Conservation (phyloP, 1,284 basidiomycete genomes). For the Porodaedalea pini region DNA sequence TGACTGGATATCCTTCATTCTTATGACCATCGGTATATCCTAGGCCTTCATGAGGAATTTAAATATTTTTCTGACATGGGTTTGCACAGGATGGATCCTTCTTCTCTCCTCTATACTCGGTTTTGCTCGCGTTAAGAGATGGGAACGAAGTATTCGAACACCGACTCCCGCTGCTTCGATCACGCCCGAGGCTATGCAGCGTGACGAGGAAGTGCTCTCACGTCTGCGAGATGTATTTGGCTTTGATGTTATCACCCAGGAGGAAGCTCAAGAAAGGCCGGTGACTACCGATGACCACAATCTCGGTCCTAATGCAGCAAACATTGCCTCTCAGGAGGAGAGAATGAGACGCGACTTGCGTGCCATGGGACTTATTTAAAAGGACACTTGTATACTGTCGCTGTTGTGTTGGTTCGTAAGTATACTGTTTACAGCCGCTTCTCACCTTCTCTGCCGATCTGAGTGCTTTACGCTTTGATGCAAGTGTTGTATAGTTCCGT, state of each 20-base stretch:
- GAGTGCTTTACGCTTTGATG: no score
- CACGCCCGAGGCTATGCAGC: conserved; percentile 43
- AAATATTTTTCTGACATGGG: conserved; percentile 2
- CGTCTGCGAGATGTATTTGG: conserved; percentile 49
- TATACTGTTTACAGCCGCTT: no score
- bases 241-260: conserved; percentile 30
- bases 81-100: conserved; percentile 76
- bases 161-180: conserved; percentile 27
- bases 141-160: conserved; percentile 60
- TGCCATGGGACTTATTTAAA: conserved; percentile 21
- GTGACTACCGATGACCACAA: not conserved
- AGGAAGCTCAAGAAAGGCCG: conserved; percentile 22
- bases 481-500: no score
- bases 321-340: conserved; percentile 34
- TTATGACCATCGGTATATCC: conserved; percentile 78
- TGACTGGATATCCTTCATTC: conserved; percentile 86
- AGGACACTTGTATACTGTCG: no score
- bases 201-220: conserved; percentile 44
- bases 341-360: conserved; percentile 23
- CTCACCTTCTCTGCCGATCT: no score
- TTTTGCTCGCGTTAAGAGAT: conserved; percentile 83
- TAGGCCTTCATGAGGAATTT: conserved; percentile 11
- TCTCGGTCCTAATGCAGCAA: conserved; percentile 26
- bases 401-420: no score
- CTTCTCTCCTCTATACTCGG: conserved; percentile 75